These are phyloP conservation scores for Gossypium gossypioides DNA, from an alignment of 441 rosid species.

Conservation along the genomic window DNA sequence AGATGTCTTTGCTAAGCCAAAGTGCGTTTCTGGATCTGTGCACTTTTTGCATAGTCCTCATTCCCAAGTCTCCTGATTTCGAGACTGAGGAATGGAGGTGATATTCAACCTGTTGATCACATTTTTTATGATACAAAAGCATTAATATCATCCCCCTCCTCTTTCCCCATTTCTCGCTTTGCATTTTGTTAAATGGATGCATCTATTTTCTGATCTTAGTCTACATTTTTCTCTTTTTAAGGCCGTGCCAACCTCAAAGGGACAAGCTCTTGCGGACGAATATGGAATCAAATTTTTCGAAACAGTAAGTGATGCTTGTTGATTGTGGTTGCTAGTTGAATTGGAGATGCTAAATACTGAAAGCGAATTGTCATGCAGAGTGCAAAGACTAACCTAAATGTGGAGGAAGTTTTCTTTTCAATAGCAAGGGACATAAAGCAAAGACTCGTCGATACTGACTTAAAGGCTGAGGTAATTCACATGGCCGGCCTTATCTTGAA, in stretches of 20 bases:
- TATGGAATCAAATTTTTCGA: slow-evolving; percentile 75
- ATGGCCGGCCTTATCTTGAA: neutral
- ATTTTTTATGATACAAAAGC: neutral
- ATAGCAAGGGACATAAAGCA: slow-evolving; percentile 72
- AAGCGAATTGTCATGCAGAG: slow-evolving; percentile 36
- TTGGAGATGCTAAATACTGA: neutral
- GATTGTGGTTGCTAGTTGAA: neutral
- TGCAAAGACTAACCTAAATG: slow-evolving; percentile 69
- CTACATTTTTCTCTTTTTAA: slow-evolving; percentile 10
- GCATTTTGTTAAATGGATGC: neutral
- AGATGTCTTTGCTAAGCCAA: neutral
- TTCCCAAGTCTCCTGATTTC: neutral
- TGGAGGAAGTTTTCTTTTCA: slow-evolving; percentile 75
- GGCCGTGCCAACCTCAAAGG: slow-evolving; percentile 67
- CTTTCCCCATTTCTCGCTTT: neutral
- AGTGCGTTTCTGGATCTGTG: neutral
- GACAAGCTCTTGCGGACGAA: slow-evolving; percentile 79
- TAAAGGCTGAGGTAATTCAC: slow-evolving; percentile 49
- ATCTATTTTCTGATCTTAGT: slow-evolving; percentile 6
- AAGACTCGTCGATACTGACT: slow-evolving; percentile 59
- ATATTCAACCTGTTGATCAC: neutral
- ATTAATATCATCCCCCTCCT: neutral
- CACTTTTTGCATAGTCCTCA: neutral
- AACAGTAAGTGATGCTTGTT: slow-evolving; percentile 44
- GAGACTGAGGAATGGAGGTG: neutral